Evolutionary conservation across 1,284 basidiomycete species (phyloP), one percentile per base, ranked within the genome.

Genomic region (Stygiomarasmius scandens): DNA sequence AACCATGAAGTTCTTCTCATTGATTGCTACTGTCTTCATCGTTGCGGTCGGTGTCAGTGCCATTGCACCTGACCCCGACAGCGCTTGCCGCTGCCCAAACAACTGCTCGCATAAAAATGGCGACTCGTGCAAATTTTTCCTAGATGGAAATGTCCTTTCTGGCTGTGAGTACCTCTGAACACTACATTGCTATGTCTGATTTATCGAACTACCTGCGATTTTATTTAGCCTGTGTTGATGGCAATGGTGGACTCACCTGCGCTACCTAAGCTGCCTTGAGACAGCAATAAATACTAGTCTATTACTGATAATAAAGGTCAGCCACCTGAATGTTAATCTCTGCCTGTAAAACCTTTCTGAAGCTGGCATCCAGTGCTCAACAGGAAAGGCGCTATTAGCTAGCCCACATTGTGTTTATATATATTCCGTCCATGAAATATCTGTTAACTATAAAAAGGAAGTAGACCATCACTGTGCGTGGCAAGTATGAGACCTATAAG

Each of bases 161-260:
- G 54, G 46, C 3, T 23, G 54, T 55, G 34, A 27, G 36, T 41
- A 52, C 32, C 27, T 45, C 11, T 34, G n/a, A 8, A 44, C 14
- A 16, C 5, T 12, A 25, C 23, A n/a, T 44, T 24, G n/a, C 16
- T 41, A 41, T 19, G 12, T 32, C 29, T 12, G 29, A 12, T 32
- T 32, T 41, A 8, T n/a, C 16, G n/a, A 16, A 19, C 16, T 23
- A 16, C 11, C 8, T 14, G n/a, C n/a, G n/a, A n/a, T 16, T 43
- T 53, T 27, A 2, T 22, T 10, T 25, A 53, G 51, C 51, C 9
- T 53, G 51, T 25, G 38, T 53, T 29, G 41, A 53, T 23, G 51
- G 51, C 14, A 25, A 53, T 16, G 51, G 51, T 25, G 51, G 51
- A 22, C 51, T 53, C n/a, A 53, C 51, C 41, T 53, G 51, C 41